These are phyloP conservation scores for Bjerkandera adusta DNA, from an alignment of 1,284 basidiomycete species.

Conservation along the genomic window DNA sequence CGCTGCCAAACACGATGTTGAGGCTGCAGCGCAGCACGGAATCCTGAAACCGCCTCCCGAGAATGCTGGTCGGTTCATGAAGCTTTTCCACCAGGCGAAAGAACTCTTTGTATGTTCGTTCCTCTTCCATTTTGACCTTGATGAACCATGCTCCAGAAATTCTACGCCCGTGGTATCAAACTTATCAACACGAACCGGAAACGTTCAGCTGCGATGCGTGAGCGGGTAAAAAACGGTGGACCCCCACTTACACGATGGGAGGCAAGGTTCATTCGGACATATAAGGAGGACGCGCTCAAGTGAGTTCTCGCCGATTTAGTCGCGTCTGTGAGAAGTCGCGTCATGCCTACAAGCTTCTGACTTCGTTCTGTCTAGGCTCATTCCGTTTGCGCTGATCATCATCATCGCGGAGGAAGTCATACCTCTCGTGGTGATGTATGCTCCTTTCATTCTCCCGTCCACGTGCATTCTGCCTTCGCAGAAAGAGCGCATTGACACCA, in stretches of 20 bases:
- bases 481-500: conserved; percentile 63
- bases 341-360: conserved; percentile 10
- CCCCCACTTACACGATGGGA: conserved; percentile 61
- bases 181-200: conserved; percentile 61
- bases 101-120: conserved; percentile 58
- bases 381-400: conserved; percentile 79
- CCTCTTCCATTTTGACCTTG: not conserved
- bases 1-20: conserved; percentile 58
- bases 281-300: conserved; percentile 67
- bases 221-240: conserved; percentile 55
- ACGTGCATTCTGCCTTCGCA: conserved; percentile 88
- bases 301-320: conserved; percentile 31
- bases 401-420: conserved; percentile 79
- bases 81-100: conserved; percentile 61
- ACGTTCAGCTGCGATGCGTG: conserved; percentile 49
- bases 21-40: conserved; percentile 63
- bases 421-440: conserved; percentile 83
- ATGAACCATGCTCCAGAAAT: conserved; percentile 53
- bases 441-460: conserved; percentile 82
- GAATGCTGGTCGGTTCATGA: conserved; percentile 52
- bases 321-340: conserved; percentile 12
- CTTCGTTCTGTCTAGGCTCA: conserved; percentile 48
- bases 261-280: conserved; percentile 60
- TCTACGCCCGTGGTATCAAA: conserved; percentile 73
- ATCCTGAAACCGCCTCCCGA: conserved; percentile 63